Base-by-base conservation (phyloP, 225 moss, liverwort and hornwort species). In the Polytrichum formosum region DNA sequence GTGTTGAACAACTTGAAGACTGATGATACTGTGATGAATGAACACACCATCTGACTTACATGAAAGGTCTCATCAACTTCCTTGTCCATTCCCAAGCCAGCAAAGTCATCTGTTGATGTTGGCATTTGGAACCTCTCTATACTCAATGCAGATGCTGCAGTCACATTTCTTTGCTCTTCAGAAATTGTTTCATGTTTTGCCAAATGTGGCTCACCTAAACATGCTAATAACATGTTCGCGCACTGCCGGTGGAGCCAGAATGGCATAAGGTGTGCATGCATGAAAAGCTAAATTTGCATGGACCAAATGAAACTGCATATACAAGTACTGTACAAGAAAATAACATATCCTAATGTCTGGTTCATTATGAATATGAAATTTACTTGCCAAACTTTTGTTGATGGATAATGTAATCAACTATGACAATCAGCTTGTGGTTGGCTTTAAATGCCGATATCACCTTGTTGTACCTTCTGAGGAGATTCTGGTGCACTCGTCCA, bases 101-200 rank as follows among this genome's bases (percentile, higher is more conserved):
- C 83, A 62, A 90, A 74, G 55, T 70, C 77, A 74, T 83, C 85
- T 70, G 92, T 74, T 28, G 90, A 84, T 53, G 82, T 76, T 46
- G 3, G 46, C 72, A 94, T 68, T 67, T 88, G 92, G 72, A 98
- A 98, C 60, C 92, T 79, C 69, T 94, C 91, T 6, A 92, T 85
- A 58, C 91, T 91, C 31, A 82, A 76, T 54, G 87, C 78, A 80
- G 86, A 28, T 18, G 94, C 92, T 53, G 85, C 91, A 70, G 73
- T 74, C 18, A 89, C 67, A 60, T 92, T 82, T 33, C 85, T 74
- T 68, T 85, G 82, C 71, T 79, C 87, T 55, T 92, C 91, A 68
- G 81, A 76, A 70, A 78, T 87, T 56, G 68, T 56, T 37, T 81
- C 88, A 77, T 90, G 92, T 55, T 75, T 74, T 9, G 82, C 85